Base-by-base conservation (phyloP, 2,329 filamentous ascomycete species). In the Penicillium freii region DNA sequence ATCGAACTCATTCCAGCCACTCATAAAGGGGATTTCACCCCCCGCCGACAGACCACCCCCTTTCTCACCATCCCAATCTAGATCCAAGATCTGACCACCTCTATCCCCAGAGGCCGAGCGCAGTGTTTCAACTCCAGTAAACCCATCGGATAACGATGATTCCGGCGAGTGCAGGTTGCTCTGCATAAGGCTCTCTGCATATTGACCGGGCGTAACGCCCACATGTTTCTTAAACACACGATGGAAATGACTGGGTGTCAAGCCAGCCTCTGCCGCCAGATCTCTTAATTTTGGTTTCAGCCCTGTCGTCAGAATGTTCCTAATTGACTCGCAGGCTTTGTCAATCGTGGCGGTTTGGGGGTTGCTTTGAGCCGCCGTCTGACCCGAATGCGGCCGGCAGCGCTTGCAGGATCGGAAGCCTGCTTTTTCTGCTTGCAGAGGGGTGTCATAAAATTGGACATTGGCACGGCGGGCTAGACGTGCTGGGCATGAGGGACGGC, bases 401-500 rank as follows among this genome's bases (percentile, higher is more conserved):
- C 82, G 77, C 69, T 83, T 84, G 71, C 83, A 85, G 0, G 82
- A 71, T 38, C 82, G 75, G 63, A 80, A 85, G 1, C 82, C 82
- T 17, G 76, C 77, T 11, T 70, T 67, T 62, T 78, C 76, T 10
- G 82, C 83, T 56, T 80, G 73, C 2, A 69, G 61, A 0, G 78
- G 68, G 1, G 76, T 79, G 48, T 80, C 75, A 69, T 77, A 82
- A 69, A 84, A 85, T 33, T 75, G 71, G 33, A 90, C 76, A 21
- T 82, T 81, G 11, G 83, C 78, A n/a, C 82, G 77, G 2, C 79
- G 76, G 1, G 82, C 80, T 15, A 90, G 79, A n/a, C 84, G 81
- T 4, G 82, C 80, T 1, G 79, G 75, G 55, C 83, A 85, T 3
- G 77, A 81, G 1, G 82, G 81, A 1, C 82, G 78, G 64, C 83